Evolutionary conservation across 2,329 filamentous ascomycete genomes (phyloP).

Genomic region (Arthrocladium fulminans): DNA sequence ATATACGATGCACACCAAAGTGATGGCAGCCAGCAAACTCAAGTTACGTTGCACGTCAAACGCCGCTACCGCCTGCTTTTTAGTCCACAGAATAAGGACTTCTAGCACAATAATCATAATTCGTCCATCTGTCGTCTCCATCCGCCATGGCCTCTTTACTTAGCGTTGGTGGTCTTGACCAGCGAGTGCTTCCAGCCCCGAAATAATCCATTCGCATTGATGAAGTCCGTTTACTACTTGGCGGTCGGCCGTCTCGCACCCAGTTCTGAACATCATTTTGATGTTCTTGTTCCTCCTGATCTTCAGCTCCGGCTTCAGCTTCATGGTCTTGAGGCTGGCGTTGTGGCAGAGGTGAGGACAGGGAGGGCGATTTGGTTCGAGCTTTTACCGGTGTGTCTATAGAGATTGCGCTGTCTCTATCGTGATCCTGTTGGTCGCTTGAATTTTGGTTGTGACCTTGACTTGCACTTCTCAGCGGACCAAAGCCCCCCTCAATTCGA

Average conservation of each 20-base stretch:
- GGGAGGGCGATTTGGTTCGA: neutral
- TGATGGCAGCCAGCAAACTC: too few species aligned
- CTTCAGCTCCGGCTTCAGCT: neutral
- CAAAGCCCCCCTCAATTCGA: neutral
- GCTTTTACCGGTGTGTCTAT: neutral
- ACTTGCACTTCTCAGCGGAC: neutral
- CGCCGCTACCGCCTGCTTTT: too few species aligned
- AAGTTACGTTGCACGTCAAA: too few species aligned
- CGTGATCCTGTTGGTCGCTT: neutral
- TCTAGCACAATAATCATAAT: neutral
- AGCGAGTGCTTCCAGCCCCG: neutral
- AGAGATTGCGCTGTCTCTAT: neutral
- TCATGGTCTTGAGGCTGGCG: neutral
- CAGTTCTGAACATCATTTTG: neutral
- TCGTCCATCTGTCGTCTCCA: neutral
- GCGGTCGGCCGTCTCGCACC: neutral
- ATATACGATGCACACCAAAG: too few species aligned
- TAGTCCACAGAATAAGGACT: neutral
- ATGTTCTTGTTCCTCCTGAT: neutral
- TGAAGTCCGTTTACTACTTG: neutral
- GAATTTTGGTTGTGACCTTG: neutral
- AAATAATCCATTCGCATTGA: neutral
- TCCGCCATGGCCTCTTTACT: neutral
- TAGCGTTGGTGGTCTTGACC: neutral
- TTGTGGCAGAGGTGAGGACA: neutral